Percentiles rank a stretch among this genome's conserved stretches.
These are phyloP conservation scores for Aureobasidium leucospermi DNA, from an alignment of 2,329 filamentous ascomycete species.

Conservation along the genomic window DNA sequence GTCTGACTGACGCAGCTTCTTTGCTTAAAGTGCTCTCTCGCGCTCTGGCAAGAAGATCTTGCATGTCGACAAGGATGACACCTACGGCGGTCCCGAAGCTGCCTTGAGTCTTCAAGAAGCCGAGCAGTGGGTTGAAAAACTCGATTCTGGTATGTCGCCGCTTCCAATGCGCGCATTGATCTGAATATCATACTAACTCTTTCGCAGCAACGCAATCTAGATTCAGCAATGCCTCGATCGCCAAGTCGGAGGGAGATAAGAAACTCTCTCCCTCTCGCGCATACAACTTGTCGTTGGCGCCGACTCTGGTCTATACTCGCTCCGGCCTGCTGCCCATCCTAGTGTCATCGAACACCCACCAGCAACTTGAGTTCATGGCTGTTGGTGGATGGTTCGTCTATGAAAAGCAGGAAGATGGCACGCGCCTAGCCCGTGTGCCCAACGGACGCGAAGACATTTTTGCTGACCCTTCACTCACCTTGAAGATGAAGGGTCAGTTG, in stretches of 20 bases:
- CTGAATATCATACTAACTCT: background rate
- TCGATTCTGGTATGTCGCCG: constrained; percentile 19
- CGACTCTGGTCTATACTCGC: constrained; percentile 77
- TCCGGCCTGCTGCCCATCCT: constrained; percentile 71
- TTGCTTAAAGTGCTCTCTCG: constrained; percentile 69
- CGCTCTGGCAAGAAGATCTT: constrained; percentile 86
- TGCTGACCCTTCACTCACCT: constrained; percentile 64
- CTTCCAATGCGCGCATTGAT: background rate
- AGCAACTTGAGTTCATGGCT: constrained; percentile 86
- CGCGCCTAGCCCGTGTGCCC: constrained; percentile 62
- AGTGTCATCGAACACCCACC: constrained; percentile 82
- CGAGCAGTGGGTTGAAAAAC: constrained; percentile 60
- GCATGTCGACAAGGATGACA: constrained; percentile 79
- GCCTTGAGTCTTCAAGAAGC: constrained; percentile 78
- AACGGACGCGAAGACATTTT: constrained; percentile 91
- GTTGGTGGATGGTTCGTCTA: constrained; percentile 90
- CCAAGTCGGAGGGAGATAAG: constrained; percentile 22
- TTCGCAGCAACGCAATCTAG: constrained; percentile 14
- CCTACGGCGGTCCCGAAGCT: constrained; percentile 81
- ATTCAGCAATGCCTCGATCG: constrained; percentile 29
- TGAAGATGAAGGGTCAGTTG: constrained; percentile 73
- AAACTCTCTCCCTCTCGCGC: constrained; percentile 57
- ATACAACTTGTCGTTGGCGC: constrained; percentile 77
- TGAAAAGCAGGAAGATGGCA: constrained; percentile 23
- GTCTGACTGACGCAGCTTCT: constrained; percentile 64